These are phyloP conservation scores for Arabis alpina DNA, from an alignment of 345 rosid species.

Conservation along the genomic window DNA sequence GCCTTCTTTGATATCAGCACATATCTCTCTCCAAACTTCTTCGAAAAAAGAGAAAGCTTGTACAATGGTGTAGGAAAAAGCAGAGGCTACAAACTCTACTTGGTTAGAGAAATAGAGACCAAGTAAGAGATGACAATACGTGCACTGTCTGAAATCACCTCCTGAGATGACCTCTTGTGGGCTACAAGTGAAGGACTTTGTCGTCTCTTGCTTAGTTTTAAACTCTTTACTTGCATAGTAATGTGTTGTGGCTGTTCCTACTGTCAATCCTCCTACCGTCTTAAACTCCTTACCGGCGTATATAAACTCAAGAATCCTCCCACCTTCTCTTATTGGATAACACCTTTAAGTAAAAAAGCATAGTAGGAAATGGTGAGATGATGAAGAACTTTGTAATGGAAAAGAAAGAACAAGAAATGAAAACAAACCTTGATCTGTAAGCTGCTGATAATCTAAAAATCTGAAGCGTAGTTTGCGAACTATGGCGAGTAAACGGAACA, in stretches of 20 bases:
- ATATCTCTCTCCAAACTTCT: conserved; percentile 76
- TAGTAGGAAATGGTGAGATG: neutral
- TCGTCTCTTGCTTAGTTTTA: conserved; percentile 72
- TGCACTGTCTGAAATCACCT: conserved; percentile 79
- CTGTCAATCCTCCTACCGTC: conserved; percentile 72
- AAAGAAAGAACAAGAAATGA: neutral
- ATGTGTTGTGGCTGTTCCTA: conserved; percentile 93
- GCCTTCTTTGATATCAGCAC: conserved; percentile 65
- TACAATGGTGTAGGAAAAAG: conserved; percentile 82
- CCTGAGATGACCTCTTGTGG: conserved; percentile 77
- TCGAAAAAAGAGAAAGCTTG: conserved; percentile 78
- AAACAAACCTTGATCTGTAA: conserved; percentile 75
- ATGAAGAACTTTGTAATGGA: neutral
- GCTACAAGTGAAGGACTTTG: conserved; percentile 80
- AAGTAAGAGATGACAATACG: conserved; percentile 89
- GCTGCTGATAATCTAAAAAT: conserved; percentile 85
- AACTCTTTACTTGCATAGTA: conserved; percentile 89
- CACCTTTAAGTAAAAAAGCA: conserved; percentile 46
- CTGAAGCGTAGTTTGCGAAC: conserved; percentile 77
- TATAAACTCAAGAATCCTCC: conserved; percentile 87
- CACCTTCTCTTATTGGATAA: conserved; percentile 78
- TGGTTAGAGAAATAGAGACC: conserved; percentile 66
- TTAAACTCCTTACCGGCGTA: conserved; percentile 79
- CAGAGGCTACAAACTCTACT: conserved; percentile 81
- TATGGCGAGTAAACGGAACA: conserved; percentile 81